Base-by-base conservation (phyloP, 2,329 filamentous ascomycete species). In the Neonectria neomacrospora region DNA sequence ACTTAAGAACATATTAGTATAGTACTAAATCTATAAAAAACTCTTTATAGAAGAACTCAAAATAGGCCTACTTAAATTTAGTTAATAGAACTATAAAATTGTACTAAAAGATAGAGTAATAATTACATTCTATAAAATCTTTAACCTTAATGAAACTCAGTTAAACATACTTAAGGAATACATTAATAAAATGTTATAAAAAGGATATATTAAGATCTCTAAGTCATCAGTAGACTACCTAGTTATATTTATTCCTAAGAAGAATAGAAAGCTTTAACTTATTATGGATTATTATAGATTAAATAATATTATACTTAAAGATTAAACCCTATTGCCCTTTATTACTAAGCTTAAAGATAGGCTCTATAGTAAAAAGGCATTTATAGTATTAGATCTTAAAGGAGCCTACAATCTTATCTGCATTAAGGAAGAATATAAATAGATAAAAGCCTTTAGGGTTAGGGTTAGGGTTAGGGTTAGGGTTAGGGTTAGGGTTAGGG, bases 391-490 rank as follows among this genome's bases (percentile, higher is more conserved):
- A 12, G 41, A 72, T 37, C 41, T 70, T 22, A 64, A 64, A 23
- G 45, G 44, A 57, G 51, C 37, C 9, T 80, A 76, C 64, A 71
- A 79, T 42, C 54, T 67, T 3, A 72, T 80, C 1, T 34, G 67
- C 10, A 78, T 80, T 45, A 68, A 63, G 16, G 30, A 70, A 69
- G 70, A 72, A 9, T 53, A 80, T 44, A 69, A 79, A 64, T 79
- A 67, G 70, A 78, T 76, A 48, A 79, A 65, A 12, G 69, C 69
- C 0, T 80, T 79, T 58, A 22, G 58, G n/a, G n/a, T n/a, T n/a
- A n/a, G n/a, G n/a, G n/a, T n/a, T n/a, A n/a, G n/a, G n/a, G n/a
- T n/a, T n/a, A n/a, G n/a, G n/a, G n/a, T n/a, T n/a, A n/a, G n/a
- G n/a, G n/a, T n/a, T n/a, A n/a, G n/a, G n/a, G n/a, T n/a, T n/a